Evolutionary conservation across 306 rosid genomes (phyloP).

Genomic region (Crotalaria pallida): DNA sequence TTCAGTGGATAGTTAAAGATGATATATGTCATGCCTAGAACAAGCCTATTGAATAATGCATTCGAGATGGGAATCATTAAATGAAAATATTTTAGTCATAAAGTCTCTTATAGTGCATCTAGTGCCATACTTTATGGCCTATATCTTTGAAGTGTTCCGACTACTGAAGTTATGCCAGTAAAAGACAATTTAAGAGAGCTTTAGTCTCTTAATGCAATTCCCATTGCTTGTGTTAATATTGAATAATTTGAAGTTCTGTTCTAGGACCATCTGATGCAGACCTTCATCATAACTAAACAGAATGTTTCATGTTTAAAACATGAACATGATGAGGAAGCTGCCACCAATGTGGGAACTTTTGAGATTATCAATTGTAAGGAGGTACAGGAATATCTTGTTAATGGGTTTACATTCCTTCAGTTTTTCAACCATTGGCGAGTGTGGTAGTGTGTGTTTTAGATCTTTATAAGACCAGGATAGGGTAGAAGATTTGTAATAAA

Average conservation of each 20-base stretch:
- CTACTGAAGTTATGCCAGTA: neutral
- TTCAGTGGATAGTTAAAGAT: neutral
- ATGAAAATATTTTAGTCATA: neutral
- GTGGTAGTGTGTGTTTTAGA: neutral
- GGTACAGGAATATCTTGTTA: slow-evolving; percentile 35
- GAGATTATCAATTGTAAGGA: slow-evolving; percentile 48
- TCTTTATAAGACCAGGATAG: neutral
- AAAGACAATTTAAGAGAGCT: neutral
- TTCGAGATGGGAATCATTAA: neutral
- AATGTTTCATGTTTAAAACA: slow-evolving; percentile 33
- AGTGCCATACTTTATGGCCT: neutral
- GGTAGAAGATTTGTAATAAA: neutral
- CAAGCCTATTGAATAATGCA: neutral
- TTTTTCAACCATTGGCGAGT: neutral
- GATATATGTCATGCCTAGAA: neutral
- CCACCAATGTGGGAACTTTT: slow-evolving; percentile 40
- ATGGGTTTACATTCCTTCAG: slow-evolving; percentile 11
- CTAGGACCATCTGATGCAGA: slow-evolving; percentile 24
- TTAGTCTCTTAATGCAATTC: neutral
- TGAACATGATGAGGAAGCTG: slow-evolving; percentile 40
- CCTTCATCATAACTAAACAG: slow-evolving; percentile 35
- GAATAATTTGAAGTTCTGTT: slow-evolving; percentile 14
- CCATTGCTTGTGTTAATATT: neutral
- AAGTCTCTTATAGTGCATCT: neutral
- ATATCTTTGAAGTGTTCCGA: neutral